A percentile compares a stretch with the other conserved stretches of the same genome.
These are phyloP conservation scores for Candida tibetensis DNA, from an alignment of 805 yeast species.

Conservation along the genomic window DNA sequence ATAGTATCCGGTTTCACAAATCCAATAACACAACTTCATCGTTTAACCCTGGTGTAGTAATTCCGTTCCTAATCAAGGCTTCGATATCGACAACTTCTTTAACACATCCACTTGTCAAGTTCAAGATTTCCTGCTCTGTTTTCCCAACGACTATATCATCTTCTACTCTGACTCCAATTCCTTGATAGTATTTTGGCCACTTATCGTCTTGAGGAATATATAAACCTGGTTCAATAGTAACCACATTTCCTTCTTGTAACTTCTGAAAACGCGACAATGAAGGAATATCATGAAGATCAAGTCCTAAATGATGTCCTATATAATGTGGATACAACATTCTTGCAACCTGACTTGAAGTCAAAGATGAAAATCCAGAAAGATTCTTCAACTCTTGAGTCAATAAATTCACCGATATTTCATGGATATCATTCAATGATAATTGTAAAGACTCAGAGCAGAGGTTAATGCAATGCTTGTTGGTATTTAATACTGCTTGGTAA, in stretches of 20 bases:
- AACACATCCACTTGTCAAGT: constrained; percentile 75
- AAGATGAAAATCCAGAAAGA: constrained; percentile 58
- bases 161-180: constrained; percentile 91
- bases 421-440: constrained; percentile 69
- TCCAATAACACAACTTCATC: constrained; percentile 30
- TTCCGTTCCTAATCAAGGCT: constrained; percentile 57
- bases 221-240: constrained; percentile 95
- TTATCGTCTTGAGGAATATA: constrained; percentile 73
- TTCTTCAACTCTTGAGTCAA: constrained; percentile 66
- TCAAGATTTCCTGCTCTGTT: constrained; percentile 45
- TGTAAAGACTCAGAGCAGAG: constrained; percentile 55
- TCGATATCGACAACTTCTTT: constrained; percentile 87
- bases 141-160: constrained; percentile 85
- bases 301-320: constrained; percentile 92
- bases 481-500: constrained; percentile 83
- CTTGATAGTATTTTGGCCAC: constrained; percentile 79
- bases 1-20: constrained; percentile 2
- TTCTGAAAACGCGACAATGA: constrained; percentile 52
- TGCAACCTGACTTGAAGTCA: constrained; percentile 52
- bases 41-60: constrained; percentile 45
- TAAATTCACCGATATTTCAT: constrained; percentile 58
- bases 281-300: constrained; percentile 87
- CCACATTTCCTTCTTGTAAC: constrained; percentile 69
- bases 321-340: constrained; percentile 79
- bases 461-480: constrained; percentile 74